These are phyloP conservation scores for Leccinum arenicola DNA, from an alignment of 768 basidiomycete genomes.

Conservation along the genomic window DNA sequence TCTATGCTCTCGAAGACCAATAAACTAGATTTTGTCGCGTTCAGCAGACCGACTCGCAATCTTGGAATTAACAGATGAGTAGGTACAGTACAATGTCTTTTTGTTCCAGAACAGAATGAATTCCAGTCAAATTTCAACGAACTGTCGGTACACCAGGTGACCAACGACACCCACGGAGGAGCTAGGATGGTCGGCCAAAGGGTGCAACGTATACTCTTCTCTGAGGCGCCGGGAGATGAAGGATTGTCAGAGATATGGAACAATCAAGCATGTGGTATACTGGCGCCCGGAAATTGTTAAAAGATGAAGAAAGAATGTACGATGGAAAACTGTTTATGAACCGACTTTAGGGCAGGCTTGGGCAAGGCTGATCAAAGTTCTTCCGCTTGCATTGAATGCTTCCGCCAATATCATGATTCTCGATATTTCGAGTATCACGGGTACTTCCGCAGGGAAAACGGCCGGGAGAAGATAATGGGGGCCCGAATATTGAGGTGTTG, in stretches of 20 bases:
- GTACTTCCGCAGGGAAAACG: too few species aligned
- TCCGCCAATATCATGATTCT: too few species aligned
- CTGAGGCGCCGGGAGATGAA: slow-evolving; percentile 58
- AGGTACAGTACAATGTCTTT: not conserved
- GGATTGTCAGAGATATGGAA: slow-evolving; percentile 37
- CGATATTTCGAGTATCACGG: too few species aligned
- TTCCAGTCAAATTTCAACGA: not conserved
- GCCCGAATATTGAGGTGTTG: too few species aligned
- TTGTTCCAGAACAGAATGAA: not conserved
- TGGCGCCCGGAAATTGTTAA: slow-evolving; percentile 62
- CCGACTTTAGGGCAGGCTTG: slow-evolving; percentile 46
- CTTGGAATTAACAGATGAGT: not conserved
- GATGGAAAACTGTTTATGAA: slow-evolving; percentile 5
- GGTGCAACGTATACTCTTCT: slow-evolving; percentile 43
- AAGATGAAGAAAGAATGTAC: slow-evolving; percentile 42
- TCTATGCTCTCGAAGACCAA: too few species aligned
- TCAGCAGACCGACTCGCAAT: not conserved
- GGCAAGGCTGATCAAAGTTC: too few species aligned
- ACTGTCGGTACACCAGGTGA: slow-evolving; percentile 61
- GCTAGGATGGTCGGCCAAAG: slow-evolving; percentile 60
- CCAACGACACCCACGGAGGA: slow-evolving; percentile 44
- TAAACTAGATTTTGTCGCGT: not conserved
- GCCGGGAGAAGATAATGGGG: too few species aligned
- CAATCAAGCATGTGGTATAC: slow-evolving; percentile 57
- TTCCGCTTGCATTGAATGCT: too few species aligned